These are phyloP conservation scores for Theobroma grandiflorum DNA, from an alignment of 441 rosid species.

Conservation along the genomic window DNA sequence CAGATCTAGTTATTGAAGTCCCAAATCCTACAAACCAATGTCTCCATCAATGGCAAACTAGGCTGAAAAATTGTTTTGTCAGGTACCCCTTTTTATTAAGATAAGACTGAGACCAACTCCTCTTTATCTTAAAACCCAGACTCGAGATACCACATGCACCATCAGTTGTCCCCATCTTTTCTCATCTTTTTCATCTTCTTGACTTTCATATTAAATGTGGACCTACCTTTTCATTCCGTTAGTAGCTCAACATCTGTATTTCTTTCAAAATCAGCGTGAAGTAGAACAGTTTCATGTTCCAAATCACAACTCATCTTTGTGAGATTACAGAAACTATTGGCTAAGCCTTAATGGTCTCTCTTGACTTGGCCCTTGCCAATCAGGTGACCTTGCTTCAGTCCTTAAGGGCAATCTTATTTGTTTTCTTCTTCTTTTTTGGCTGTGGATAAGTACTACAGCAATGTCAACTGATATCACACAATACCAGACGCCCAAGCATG, in stretches of 20 bases:
- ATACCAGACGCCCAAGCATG: not conserved
- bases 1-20: not conserved
- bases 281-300: not conserved
- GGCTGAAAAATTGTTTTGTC: not conserved
- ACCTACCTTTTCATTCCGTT: conserved; percentile 20
- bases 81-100: not conserved
- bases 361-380: not conserved
- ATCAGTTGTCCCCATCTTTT: conserved; percentile 12
- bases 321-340: not conserved
- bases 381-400: not conserved
- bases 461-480: too few species aligned
- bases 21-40: not conserved
- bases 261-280: conserved; percentile 21
- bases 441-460: not conserved
- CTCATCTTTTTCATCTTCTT: not conserved
- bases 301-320: not conserved
- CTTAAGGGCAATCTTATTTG: not conserved
- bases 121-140: conserved; percentile 12
- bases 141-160: not conserved
- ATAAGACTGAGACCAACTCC: conserved; percentile 16
- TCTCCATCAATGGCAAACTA: conserved; percentile 3
- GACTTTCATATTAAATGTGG: conserved; percentile 17
- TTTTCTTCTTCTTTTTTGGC: not conserved
- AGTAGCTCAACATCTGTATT: not conserved
- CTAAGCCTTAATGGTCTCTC: not conserved